Base-by-base conservation (phyloP, 495 filamentous ascomycete species). In the Podospora pseudoanserina region DNA sequence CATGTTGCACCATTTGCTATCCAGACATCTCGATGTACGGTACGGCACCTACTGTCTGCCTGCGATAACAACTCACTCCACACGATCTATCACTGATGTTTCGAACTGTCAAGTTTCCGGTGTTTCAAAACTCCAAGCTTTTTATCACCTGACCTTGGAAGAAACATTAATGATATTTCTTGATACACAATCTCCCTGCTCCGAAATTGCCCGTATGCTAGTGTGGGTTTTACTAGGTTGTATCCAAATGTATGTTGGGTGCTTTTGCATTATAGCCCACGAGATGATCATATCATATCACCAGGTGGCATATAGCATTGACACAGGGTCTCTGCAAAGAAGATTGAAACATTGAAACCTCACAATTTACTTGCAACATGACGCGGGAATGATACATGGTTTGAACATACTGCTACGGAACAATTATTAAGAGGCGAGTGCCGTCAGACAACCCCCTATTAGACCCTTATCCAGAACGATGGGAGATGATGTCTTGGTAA, bases 251-350 rank as follows among this genome's bases (percentile, higher is more conserved):
- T 49, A 49, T 49, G 56, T 20, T 27, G 0, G 30, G 30, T 60
- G 9, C 58, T 13, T 60, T 23, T 23, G 28, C 16, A 44, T 32
- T 63, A 63, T 63, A 28, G n/a, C 20, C 16, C 18, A 3, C 15
- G n/a, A 19, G 20, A 20, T 44, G 61, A 63, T 63, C 61, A 19
- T 63, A 63, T 63, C 13, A 59, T 39, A 39, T 39, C 6, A 15
- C 32, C 4, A n/a, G 61, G 61, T 63, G 61, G 61, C 61, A 63
- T 63, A 63, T 63, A 63, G 30, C 26, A 19, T 63, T n/a, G 9
- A n/a, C 28, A 44, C n/a, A 20, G 19, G 18, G 32, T 44, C n/a
- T 39, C 32, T 61, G 7, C 23, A 61, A n/a, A 32, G 15, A 63
- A 49, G 4, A 63, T 20, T 49, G 0, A 49, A 49, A 49, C 39